Evolutionary conservation across 352 stramenopile species (phyloP).

Genomic region (Phytophthora fragariaefolia): DNA sequence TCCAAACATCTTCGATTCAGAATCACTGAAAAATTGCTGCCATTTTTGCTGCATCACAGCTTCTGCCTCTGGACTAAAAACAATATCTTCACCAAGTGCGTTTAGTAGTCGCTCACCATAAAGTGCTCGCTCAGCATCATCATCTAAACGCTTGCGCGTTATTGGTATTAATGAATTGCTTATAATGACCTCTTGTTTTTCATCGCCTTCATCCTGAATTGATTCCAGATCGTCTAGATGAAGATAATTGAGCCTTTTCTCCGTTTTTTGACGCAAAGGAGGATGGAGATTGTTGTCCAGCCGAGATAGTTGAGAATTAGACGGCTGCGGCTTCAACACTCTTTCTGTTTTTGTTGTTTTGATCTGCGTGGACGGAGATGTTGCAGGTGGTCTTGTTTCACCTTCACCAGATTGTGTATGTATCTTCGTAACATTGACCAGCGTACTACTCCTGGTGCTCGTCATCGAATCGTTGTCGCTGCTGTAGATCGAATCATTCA

Average conservation of each 20-base stretch:
- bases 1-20: conserved; percentile 64
- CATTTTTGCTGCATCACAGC: conserved; percentile 61
- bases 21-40: conserved; percentile 61
- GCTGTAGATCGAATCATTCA: conserved; percentile 22
- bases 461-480: conserved; percentile 1
- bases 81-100: conserved; percentile 55
- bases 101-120: conserved; percentile 45
- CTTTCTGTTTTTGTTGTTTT: conserved; percentile 1
- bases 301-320: conserved; percentile 1
- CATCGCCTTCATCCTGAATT: conserved; percentile 22
- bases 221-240: conserved; percentile 11
- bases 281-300: conserved; percentile 13
- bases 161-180: conserved; percentile 1
- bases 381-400: neutral
- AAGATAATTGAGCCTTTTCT: neutral
- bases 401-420: neutral
- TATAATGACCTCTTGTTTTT: neutral
- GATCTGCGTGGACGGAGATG: neutral
- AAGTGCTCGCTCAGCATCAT: conserved; percentile 47
- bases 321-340: conserved; percentile 8
- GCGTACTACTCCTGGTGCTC: neutral
- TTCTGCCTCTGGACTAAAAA: conserved; percentile 56
- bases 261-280: conserved; percentile 3
- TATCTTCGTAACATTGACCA: neutral
- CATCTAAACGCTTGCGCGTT: conserved; percentile 29